A percentile compares a stretch with the other conserved stretches of the same genome.
Conservation (phyloP, 495 filamentous ascomycete genomes). For the Hapsidospora chrysogenum region DNA sequence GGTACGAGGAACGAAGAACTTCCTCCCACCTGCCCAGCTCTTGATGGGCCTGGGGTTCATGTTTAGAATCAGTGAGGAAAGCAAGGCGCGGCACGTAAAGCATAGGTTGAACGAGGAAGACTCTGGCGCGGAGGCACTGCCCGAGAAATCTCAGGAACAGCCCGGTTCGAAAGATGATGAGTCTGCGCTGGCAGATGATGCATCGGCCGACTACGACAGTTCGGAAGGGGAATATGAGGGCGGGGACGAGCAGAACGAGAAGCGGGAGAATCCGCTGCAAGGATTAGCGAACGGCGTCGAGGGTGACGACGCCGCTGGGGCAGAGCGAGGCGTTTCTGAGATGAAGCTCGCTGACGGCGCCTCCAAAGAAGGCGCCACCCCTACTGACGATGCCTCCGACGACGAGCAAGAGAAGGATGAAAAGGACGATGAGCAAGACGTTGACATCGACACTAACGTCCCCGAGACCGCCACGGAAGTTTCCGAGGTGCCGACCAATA, state of each 20-base stretch:
- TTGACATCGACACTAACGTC: conserved; percentile 8
- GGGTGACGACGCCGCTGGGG: conserved; percentile 12
- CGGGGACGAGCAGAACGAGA: conserved; percentile 16
- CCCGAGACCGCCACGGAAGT: background rate
- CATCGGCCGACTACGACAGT: conserved; percentile 14
- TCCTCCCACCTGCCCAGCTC: conserved; percentile 73
- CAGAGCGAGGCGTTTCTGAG: conserved; percentile 13
- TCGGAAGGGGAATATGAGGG: conserved; percentile 15
- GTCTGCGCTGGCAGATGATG: conserved; percentile 12
- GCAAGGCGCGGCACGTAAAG: conserved; percentile 61
- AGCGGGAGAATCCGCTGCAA: conserved; percentile 27
- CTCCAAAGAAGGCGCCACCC: background rate
- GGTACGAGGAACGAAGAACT: conserved; percentile 74
- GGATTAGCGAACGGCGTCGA: conserved; percentile 6
- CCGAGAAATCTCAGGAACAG: background rate
- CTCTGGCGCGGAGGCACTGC: conserved; percentile 4
- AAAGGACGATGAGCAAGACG: conserved; percentile 8
- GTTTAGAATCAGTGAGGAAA: conserved; percentile 81
- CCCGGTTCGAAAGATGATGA: conserved; percentile 1
- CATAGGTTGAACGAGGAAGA: conserved; percentile 37
- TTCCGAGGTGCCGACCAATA: background rate
- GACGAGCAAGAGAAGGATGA: conserved; percentile 4
- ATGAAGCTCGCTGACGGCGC: conserved; percentile 14
- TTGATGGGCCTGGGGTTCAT: conserved; percentile 74
- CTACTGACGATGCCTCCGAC: conserved; percentile 1